Percentiles rank a stretch among this genome's conserved stretches.
These are phyloP conservation scores for Dimocarpus longan DNA, from an alignment of 345 rosid genomes.

Conservation along the genomic window DNA sequence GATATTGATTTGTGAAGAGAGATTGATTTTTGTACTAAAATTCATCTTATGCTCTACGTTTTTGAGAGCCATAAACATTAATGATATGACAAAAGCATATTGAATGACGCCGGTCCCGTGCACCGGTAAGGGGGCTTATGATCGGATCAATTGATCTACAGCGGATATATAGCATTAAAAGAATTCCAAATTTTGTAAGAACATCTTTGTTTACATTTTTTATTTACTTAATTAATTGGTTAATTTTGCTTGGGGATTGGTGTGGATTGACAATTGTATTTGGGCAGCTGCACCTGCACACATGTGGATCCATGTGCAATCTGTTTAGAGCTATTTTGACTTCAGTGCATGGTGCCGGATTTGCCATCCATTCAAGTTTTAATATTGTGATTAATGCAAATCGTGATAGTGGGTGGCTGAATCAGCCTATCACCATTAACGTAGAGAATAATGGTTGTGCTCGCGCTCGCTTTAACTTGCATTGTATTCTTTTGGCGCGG, in stretches of 20 bases:
- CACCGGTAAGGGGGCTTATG: no score
- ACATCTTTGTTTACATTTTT: no score
- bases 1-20: neutral
- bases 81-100: neutral
- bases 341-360: neutral
- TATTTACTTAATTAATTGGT: no score
- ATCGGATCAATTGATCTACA: no score
- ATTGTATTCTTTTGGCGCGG: no score
- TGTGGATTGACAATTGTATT: neutral
- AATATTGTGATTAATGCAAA: neutral
- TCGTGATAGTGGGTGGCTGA: neutral
- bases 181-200: no score
- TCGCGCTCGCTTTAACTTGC: no score
- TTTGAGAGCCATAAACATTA: neutral
- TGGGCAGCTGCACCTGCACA: neutral
- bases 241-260: neutral
- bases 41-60: no score
- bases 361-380: neutral
- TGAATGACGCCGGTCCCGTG: neutral
- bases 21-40: no score
- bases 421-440: no score
- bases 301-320: slow-evolving; percentile 20
- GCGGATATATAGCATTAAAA: no score
- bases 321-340: neutral
- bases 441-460: no score